These are phyloP conservation scores for Fusarium sterilihyphosum DNA, from an alignment of 2,329 filamentous ascomycete genomes.

Conservation along the genomic window DNA sequence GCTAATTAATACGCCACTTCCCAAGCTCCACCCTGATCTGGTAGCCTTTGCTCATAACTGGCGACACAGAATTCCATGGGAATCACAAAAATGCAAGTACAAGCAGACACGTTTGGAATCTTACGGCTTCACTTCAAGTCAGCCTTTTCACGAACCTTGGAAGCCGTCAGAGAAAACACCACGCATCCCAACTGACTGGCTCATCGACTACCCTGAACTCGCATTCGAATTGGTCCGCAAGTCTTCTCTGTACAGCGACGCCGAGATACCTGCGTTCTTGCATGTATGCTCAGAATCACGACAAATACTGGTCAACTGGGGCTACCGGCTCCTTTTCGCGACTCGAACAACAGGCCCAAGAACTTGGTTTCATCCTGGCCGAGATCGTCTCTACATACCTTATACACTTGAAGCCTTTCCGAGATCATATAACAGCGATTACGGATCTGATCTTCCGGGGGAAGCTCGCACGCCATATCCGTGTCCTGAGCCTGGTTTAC, in stretches of 20 bases:
- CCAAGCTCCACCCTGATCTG: not conserved
- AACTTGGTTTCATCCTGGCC: not conserved
- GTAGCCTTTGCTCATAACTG: not conserved
- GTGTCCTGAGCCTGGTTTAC: not conserved
- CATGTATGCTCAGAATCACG: not conserved
- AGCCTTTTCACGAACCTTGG: not conserved
- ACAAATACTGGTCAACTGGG: not conserved
- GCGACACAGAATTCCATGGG: not conserved
- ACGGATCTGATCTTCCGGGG: not conserved
- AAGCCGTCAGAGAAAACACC: not conserved
- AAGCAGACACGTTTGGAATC: not conserved
- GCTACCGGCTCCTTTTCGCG: not conserved
- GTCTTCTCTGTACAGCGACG: not conserved
- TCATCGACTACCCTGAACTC: not conserved
- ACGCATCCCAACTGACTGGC: not conserved
- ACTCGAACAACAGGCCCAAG: not conserved
- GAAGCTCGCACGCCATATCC: not conserved
- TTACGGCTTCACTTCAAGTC: not conserved
- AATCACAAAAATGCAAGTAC: accelerated
- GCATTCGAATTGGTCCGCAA: not conserved
- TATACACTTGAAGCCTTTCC: not conserved
- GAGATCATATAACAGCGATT: not conserved
- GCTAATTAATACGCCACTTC: not conserved
- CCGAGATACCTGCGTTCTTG: not conserved
- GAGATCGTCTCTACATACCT: not conserved